Conservation (phyloP, 176 grass and related monocot species). For the Cenchrus americanus region DNA sequence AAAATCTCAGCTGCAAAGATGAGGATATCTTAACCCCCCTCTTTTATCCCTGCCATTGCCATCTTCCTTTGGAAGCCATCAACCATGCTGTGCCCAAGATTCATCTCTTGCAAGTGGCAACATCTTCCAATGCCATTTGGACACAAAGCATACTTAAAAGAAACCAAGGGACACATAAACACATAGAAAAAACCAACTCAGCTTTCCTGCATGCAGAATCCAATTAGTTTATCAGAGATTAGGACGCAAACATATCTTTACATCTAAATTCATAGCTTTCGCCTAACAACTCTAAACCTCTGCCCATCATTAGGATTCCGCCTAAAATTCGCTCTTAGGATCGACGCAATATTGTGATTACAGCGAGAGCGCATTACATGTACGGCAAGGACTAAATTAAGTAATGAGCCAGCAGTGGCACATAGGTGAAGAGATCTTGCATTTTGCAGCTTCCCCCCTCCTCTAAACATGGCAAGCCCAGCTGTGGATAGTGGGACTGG, state of each 20-base stretch:
- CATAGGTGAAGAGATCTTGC: slow-evolving; percentile 36
- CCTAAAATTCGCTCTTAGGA: slow-evolving; percentile 52
- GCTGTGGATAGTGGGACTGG: slow-evolving; percentile 14
- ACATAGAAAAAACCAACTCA: background rate
- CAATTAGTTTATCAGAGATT: slow-evolving; percentile 45
- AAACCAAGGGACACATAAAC: slow-evolving; percentile 19
- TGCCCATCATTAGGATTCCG: slow-evolving; percentile 55
- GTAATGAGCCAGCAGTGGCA: background rate
- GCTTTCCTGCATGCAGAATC: slow-evolving; percentile 42
- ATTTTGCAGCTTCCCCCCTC: slow-evolving; percentile 21
- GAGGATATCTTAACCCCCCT: slow-evolving; percentile 25
- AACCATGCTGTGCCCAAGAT: slow-evolving; percentile 34
- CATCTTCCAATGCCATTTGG: slow-evolving; percentile 48
- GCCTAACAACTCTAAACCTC: slow-evolving; percentile 50
- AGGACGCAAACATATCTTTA: slow-evolving; percentile 45
- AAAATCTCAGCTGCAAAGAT: slow-evolving; percentile 36
- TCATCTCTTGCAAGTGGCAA: slow-evolving; percentile 44
- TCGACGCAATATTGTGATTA: slow-evolving; percentile 35
- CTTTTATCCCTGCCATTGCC: background rate
- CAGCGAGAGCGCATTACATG: slow-evolving; percentile 50
- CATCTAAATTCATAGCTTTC: slow-evolving; percentile 40
- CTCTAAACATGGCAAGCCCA: slow-evolving; percentile 40
- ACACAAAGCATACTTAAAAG: slow-evolving; percentile 28
- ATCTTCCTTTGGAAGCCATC: slow-evolving; percentile 44
- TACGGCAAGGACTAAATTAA: slow-evolving; percentile 45